Conservation (phyloP, 169 alveolate genomes). For the Amoebophrya sp. region DNA sequence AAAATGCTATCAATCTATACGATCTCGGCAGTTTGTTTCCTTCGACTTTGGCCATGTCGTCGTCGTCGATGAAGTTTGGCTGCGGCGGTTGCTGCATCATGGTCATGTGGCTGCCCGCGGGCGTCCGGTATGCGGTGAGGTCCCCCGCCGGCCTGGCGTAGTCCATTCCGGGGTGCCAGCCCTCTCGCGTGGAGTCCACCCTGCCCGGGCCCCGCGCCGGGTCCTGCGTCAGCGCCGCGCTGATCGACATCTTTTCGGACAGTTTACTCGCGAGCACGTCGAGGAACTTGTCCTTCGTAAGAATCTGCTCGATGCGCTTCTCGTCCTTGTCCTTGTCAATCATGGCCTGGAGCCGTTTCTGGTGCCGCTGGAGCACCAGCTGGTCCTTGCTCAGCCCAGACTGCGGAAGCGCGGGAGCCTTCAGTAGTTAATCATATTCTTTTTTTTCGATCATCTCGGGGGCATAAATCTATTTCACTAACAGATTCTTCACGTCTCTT, state of each 20-base stretch:
- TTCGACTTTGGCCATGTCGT: neutral
- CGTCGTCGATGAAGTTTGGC: neutral
- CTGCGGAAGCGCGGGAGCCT: neutral
- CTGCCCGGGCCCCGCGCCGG: neutral
- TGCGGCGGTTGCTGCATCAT: neutral
- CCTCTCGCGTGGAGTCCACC: neutral
- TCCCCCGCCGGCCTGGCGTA: neutral
- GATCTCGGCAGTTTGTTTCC: neutral
- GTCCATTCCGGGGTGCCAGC: neutral
- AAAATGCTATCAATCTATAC: no score
- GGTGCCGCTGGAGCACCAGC: neutral
- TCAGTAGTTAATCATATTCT: no score
- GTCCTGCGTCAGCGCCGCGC: neutral
- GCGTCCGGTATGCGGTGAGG: neutral
- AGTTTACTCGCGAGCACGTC: neutral
- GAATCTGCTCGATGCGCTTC: neutral
- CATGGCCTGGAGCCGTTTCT: neutral
- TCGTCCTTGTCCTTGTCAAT: neutral
- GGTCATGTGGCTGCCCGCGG: neutral
- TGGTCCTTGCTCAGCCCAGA: neutral
- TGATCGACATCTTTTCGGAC: neutral
- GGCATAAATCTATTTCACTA: no score
- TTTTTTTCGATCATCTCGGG: no score
- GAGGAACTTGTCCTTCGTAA: neutral
- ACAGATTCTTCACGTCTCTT: no score